Conservation (phyloP, 2,329 filamentous ascomycete genomes). For the Ophiostoma angusticollis region DNA sequence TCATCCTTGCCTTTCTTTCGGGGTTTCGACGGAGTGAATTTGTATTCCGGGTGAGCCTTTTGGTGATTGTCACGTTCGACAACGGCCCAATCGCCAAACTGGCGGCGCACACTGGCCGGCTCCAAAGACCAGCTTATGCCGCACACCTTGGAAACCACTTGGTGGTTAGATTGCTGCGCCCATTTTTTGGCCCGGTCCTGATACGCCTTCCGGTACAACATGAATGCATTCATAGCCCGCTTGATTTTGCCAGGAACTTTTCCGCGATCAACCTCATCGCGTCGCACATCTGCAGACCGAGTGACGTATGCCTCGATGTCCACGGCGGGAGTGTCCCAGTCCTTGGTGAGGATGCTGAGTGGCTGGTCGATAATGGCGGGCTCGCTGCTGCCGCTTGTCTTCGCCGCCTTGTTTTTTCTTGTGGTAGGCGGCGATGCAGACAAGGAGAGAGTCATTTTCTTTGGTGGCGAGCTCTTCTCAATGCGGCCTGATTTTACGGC, state of each 20-base stretch:
- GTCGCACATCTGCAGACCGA: slow-evolving; percentile 52
- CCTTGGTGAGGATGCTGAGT: slow-evolving; percentile 57
- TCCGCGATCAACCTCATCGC: slow-evolving; percentile 53
- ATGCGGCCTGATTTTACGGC: slow-evolving; percentile 22
- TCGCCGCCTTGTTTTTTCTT: slow-evolving; percentile 28
- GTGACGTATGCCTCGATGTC: slow-evolving; percentile 76
- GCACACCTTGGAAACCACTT: slow-evolving; percentile 78
- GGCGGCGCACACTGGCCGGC: slow-evolving; percentile 53
- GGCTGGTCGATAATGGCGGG: slow-evolving; percentile 47
- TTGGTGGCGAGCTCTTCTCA: slow-evolving; percentile 28
- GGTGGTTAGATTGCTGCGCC: slow-evolving; percentile 81
- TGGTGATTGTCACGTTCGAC: slow-evolving; percentile 77
- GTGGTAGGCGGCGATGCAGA: slow-evolving; percentile 5
- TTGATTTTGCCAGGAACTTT: slow-evolving; percentile 66
- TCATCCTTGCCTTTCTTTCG: slow-evolving; percentile 27
- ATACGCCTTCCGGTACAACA: slow-evolving; percentile 90
- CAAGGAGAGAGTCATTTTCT: slow-evolving; percentile 21
- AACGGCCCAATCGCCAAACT: slow-evolving; percentile 67
- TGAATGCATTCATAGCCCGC: slow-evolving; percentile 94
- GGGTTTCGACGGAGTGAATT: slow-evolving; percentile 76
- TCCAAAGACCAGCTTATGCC: slow-evolving; percentile 80
- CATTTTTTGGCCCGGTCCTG: slow-evolving; percentile 74
- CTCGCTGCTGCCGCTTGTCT: slow-evolving; percentile 15
- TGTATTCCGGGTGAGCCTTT: slow-evolving; percentile 78
- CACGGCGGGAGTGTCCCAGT: slow-evolving; percentile 48